Evolutionary conservation across 805 yeast genomes (phyloP).

Genomic region (Ogataea haglerorum): DNA sequence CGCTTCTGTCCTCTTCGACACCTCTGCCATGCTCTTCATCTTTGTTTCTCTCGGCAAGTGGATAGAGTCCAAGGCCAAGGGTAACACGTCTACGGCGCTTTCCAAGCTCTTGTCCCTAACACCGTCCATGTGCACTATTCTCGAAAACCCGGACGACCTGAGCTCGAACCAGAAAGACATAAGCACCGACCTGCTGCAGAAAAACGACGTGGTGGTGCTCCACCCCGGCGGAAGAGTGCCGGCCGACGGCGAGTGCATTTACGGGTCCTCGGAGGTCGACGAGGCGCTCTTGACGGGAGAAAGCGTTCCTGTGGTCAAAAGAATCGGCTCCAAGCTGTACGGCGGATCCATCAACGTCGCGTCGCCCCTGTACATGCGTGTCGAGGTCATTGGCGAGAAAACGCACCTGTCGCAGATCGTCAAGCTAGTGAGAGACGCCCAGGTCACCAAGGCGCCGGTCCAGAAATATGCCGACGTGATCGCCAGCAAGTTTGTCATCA

Average conservation of each 20-base stretch:
- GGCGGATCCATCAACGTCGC: slow-evolving; percentile 92
- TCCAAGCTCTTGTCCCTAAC: slow-evolving; percentile 76
- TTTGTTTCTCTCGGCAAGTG: slow-evolving; percentile 90
- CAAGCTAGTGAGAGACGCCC: slow-evolving; percentile 82
- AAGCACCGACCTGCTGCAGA: slow-evolving; percentile 75
- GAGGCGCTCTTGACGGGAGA: slow-evolving; percentile 95
- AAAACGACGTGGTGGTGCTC: slow-evolving; percentile 70
- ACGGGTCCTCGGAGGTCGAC: slow-evolving; percentile 80
- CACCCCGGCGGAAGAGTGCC: slow-evolving; percentile 88
- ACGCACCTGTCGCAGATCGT: slow-evolving; percentile 89
- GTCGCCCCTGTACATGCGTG: slow-evolving; percentile 65
- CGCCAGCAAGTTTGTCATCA: slow-evolving; percentile 83
- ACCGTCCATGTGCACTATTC: slow-evolving; percentile 70
- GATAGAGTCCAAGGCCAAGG: slow-evolving; percentile 88
- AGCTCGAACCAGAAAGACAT: slow-evolving; percentile 41
- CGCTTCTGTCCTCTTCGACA: slow-evolving; percentile 79
- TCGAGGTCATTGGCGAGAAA: slow-evolving; percentile 70
- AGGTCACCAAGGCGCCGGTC: slow-evolving; percentile 82
- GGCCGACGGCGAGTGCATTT: slow-evolving; percentile 80
- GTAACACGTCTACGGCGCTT: slow-evolving; percentile 86
- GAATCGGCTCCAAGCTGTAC: slow-evolving; percentile 57
- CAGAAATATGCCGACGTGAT: slow-evolving; percentile 84
- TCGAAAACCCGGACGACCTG: slow-evolving; percentile 38
- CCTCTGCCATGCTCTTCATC: slow-evolving; percentile 76
- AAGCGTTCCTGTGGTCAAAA: slow-evolving; percentile 68